These are phyloP conservation scores for Dichotomocladium elegans DNA, from an alignment of 371 early-diverging fungal species.

Conservation along the genomic window DNA sequence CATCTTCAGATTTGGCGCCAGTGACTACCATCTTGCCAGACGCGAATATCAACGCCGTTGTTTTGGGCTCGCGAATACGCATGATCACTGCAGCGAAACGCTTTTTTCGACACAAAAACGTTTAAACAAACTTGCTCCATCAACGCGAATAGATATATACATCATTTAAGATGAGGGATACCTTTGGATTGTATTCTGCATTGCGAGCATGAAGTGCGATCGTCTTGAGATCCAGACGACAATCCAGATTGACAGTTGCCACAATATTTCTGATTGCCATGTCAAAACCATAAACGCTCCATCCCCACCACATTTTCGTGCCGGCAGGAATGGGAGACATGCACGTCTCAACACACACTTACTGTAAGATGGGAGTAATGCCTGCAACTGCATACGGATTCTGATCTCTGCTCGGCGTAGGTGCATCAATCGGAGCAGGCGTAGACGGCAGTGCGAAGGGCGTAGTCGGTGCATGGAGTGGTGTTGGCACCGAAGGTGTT, in stretches of 20 bases:
- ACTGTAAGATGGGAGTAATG: slow-evolving; percentile 83
- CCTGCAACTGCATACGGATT: slow-evolving; percentile 64
- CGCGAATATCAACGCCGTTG: slow-evolving; percentile 99
- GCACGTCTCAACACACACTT: slow-evolving; percentile 45
- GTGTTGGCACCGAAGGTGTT: slow-evolving; percentile 49
- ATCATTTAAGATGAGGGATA: too few species aligned
- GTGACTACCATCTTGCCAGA: slow-evolving; percentile 99
- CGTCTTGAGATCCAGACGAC: slow-evolving; percentile 98
- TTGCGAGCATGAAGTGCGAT: slow-evolving; percentile 99
- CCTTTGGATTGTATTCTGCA: slow-evolving; percentile 99
- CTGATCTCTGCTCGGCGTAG: slow-evolving; percentile 46
- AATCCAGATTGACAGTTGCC: slow-evolving; percentile 99
- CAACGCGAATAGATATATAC: too few species aligned
- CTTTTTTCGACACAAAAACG: too few species aligned
- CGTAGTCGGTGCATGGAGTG: slow-evolving; percentile 32
- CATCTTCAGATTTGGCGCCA: slow-evolving; percentile 96
- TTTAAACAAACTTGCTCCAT: too few species aligned
- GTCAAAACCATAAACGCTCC: too few species aligned
- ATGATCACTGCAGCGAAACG: slow-evolving; percentile 99
- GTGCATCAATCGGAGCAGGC: slow-evolving; percentile 47
- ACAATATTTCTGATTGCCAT: slow-evolving; percentile 93
- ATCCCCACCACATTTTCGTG: too few species aligned
- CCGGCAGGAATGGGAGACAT: too few species aligned
- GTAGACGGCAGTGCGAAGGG: slow-evolving; percentile 47
- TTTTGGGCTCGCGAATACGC: slow-evolving; percentile 99